Evolutionary conservation across 306 rosid genomes (phyloP).

Genomic region (Oxytropis ochrocephala): DNA sequence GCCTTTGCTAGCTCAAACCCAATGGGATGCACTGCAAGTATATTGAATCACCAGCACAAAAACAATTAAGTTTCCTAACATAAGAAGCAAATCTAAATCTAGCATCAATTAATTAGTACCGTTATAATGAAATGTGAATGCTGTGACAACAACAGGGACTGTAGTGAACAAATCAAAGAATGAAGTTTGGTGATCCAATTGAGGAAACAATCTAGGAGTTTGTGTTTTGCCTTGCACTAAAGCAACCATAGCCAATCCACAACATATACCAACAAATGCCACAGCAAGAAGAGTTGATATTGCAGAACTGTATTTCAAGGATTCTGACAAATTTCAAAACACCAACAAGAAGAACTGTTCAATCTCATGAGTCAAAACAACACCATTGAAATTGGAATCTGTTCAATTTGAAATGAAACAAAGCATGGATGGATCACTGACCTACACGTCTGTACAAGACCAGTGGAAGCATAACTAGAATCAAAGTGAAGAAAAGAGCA

Average conservation of each 20-base stretch:
- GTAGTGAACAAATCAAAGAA: constrained; percentile 93
- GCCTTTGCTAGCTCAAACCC: constrained; percentile 70
- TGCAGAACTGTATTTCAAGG: constrained; percentile 76
- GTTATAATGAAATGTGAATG: constrained; percentile 89
- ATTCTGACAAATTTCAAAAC: constrained; percentile 36
- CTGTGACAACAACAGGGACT: constrained; percentile 86
- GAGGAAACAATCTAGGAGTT: constrained; percentile 63
- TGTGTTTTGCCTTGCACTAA: constrained; percentile 62
- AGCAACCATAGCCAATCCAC: constrained; percentile 61
- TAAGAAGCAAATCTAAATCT: not conserved
- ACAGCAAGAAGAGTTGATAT: constrained; percentile 74
- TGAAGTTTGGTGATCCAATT: constrained; percentile 50
- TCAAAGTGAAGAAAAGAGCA: constrained; percentile 45
- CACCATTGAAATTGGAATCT: not conserved
- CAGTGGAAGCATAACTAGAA: constrained; percentile 66
- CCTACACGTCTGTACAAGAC: constrained; percentile 70
- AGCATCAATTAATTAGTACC: constrained; percentile 36
- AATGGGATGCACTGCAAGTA: constrained; percentile 80
- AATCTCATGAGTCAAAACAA: not conserved
- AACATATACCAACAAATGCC: constrained; percentile 76
- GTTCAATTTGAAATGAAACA: not conserved
- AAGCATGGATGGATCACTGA: constrained; percentile 25
- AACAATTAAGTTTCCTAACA: not conserved
- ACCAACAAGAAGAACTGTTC: not conserved
- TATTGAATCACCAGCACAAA: constrained; percentile 11